A percentile compares a stretch with the other conserved stretches of the same genome.
Evolutionary conservation across 2,329 filamentous ascomycete genomes (phyloP).

Genomic region (Penicillium hordei): DNA sequence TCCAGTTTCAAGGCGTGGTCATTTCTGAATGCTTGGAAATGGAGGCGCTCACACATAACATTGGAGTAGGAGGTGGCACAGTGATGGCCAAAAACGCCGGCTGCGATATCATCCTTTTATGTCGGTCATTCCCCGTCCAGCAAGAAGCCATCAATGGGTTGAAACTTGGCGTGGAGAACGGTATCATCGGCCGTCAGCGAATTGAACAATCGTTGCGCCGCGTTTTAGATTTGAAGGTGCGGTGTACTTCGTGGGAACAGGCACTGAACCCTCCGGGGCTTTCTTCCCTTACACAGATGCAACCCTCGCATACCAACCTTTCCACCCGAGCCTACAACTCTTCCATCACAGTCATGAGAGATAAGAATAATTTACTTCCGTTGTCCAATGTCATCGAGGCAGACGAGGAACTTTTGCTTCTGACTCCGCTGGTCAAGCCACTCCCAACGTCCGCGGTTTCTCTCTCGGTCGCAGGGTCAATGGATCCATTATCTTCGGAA

Average conservation of each 20-base stretch:
- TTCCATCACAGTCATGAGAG: constrained; percentile 88
- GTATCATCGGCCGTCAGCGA: constrained; percentile 77
- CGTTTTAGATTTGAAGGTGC: constrained; percentile 76
- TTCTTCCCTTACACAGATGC: constrained; percentile 72
- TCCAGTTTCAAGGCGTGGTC: constrained; percentile 87
- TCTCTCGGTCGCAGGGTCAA: constrained; percentile 59
- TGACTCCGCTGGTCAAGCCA: constrained; percentile 88
- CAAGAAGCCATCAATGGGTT: constrained; percentile 88
- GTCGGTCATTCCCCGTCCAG: constrained; percentile 82
- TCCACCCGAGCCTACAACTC: constrained; percentile 86
- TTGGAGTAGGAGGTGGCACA: constrained; percentile 93
- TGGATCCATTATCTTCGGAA: constrained; percentile 58
- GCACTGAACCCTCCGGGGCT: constrained; percentile 85
- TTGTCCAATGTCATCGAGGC: constrained; percentile 77
- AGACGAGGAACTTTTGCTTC: constrained; percentile 82
- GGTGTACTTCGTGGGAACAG: constrained; percentile 85
- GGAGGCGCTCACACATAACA: constrained; percentile 92
- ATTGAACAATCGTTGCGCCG: constrained; percentile 78
- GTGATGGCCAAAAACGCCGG: constrained; percentile 97
- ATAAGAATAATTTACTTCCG: constrained; percentile 81
- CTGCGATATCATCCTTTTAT: constrained; percentile 87
- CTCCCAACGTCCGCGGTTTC: constrained; percentile 86
- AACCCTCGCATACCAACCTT: constrained; percentile 75
- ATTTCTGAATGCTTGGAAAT: constrained; percentile 96
- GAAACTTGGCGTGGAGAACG: constrained; percentile 85